Evolutionary conservation across 306 rosid species (phyloP), one percentile per base, ranked within the genome.

Genomic region (Citrullus amarus): DNA sequence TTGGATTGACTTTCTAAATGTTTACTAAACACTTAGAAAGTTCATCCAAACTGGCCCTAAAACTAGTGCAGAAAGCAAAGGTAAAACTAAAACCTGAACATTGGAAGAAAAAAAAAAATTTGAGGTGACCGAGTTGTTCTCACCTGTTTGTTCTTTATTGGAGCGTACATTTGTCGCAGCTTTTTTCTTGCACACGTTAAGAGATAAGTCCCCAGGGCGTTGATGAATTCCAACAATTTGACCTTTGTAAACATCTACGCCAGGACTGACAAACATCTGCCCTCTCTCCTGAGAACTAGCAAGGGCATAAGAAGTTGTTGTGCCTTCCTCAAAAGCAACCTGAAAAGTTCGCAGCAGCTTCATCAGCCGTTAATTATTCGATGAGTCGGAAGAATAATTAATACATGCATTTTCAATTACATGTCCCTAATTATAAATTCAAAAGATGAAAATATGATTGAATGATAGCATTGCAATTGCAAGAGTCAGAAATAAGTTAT

Each of bases 291-390:
- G 99, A 44, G 97, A 89, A 82, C 97, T 91, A 82, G 85, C 63
- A 53, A 95, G 88, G 57, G 99, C 99, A 79, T 95, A 95, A 57
- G 99, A 89, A 48, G 97, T 87, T 83, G 90, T 88, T 48, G 97
- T 82, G 81, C 99, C 99, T 83, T 83, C 93, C 89, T 95, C 99
- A 75, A 91, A 95, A 82, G 99, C 97, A 84, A 92, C 97, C 98
- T 95, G 91, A 79, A 84, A 30, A 85, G 78, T 83, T 51, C 57
- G 3, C 14, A 44, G 25, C 54, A 79, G 56, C 48, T 61, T 74
- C 68, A 43, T 55, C 41, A 44, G 38, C 11, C 71, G 43, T 34
- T 66, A 22, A 28, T 41, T 17, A 38, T 11, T 53, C 41, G 6
- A 28, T 22, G 30, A 50, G 38, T 46, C 14, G 8, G 30, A 8